Conservation (phyloP, 108 stramenopile genomes). For the Poteriospumella lacustris region DNA sequence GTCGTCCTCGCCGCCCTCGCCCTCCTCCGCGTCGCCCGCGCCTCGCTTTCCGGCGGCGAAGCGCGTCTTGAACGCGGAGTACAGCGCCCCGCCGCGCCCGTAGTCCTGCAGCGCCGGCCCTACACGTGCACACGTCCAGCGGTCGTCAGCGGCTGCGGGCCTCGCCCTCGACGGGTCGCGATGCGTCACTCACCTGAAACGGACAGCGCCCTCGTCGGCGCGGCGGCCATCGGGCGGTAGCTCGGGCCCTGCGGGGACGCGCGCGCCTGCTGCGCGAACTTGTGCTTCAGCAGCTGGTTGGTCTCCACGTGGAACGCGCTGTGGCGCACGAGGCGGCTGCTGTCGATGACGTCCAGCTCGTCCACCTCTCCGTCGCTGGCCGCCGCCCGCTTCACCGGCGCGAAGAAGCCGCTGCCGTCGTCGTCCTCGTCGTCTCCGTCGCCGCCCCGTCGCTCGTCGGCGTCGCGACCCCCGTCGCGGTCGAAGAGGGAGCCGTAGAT, state of each 20-base stretch:
- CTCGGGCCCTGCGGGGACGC: too few species aligned
- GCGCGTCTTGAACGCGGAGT: not conserved
- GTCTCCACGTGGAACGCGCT: too few species aligned
- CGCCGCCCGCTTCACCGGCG: not conserved
- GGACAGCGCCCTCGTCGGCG: too few species aligned
- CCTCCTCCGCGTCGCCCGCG: conserved; percentile 43
- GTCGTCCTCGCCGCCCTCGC: conserved; percentile 48
- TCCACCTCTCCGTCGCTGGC: not conserved
- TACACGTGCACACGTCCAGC: too few species aligned
- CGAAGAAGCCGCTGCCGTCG: conserved; percentile 27
- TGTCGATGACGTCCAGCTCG: not conserved
- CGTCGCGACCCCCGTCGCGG: not conserved
- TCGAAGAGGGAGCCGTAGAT: too few species aligned
- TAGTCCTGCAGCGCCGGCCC: too few species aligned
- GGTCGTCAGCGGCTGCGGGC: too few species aligned
- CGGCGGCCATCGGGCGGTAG: too few species aligned
- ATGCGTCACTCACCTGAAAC: too few species aligned
- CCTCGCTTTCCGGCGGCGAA: not conserved
- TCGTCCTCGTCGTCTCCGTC: conserved; percentile 32
- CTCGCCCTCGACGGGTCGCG: too few species aligned
- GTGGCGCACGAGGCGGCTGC: not conserved
- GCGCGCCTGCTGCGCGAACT: too few species aligned
- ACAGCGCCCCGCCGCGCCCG: not conserved
- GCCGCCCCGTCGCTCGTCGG: conserved; percentile 16
- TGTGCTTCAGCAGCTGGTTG: too few species aligned